Base-by-base conservation (phyloP, 176 grass and related monocot genomes). In the Alopecurus myosuroides region DNA sequence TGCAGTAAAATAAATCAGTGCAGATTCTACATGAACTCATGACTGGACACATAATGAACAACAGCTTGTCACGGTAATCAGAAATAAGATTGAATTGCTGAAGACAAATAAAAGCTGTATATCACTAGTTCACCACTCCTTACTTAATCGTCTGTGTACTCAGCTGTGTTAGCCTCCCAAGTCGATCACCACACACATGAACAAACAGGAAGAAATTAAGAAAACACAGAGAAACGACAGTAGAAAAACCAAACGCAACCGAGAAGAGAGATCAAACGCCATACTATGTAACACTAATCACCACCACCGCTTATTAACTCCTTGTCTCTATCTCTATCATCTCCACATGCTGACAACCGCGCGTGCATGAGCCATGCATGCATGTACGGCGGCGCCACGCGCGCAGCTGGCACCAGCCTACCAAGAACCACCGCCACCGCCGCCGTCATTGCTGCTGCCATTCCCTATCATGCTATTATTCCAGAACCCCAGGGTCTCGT, bases 331-430 rank as follows among this genome's bases (percentile, higher is more conserved):
- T 63, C 60, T 49, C 85, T 81, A 81, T 70, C 67, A 71, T 77
- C 80, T 76, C 76, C 85, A 77, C 85, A 84, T 63, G 76, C 68
- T 67, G 88, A 60, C 85, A 79, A 90, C 67, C 33, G 77, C 81
- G 77, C 62, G 50, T 91, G 89, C 89, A 91, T 91, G 89, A 84
- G 81, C 89, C 89, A 91, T 91, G 85, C 89, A 91, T 87, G 58
- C 45, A 74, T 74, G 71, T 31, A 50, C 68, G 82, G 82, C 82
- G 22, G 55, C 55, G 48, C 46, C 79, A 53, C 46, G 62, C 28
- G 20, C 7, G 15, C 49, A 64, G 39, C 58, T 65, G 9, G 45
- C 58, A 55, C 77, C 76, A 74, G 45, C 81, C 87, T 81, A 91
- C 89, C 89, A 91, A 42, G 60, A 49, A 11, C 74, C 74, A 76